Base-by-base conservation (phyloP, 2,329 filamentous ascomycete genomes). In the Monilinia aucupariae region DNA sequence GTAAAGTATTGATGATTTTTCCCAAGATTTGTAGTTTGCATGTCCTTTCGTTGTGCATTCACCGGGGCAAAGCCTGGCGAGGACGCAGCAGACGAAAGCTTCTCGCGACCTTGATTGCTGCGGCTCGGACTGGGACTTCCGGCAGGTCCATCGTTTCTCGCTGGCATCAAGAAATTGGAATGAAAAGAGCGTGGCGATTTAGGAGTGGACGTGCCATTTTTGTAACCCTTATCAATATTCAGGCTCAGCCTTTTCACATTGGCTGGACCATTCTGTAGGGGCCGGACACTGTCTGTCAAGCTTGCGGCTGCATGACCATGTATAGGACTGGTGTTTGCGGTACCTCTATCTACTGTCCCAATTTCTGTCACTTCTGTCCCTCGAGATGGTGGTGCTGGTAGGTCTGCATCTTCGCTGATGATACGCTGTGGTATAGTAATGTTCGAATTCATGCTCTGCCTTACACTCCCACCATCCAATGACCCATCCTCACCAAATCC, bases 1-100 rank as follows among this genome's bases (percentile, higher is more conserved):
- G 90, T 85, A 71, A 97, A 97, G 75, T 96, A 96, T 74, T 97
- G 85, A 76, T 93, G 89, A 70, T 97, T 96, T 68, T 83, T 87
- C 59, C 90, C 86, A 62, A 83, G 72, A 43, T 80, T 75, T 55
- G 72, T 45, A 32, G 64, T 75, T 50, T 50, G 71, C 48, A 54
- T 70, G 47, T 43, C 51, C 64, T 65, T 66, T 70, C 67, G 70
- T 61, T 13, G 72, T 68, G 48, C 73, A 64, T 85, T 81, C n/a
- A 76, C 71, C 2, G 79, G 78, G 48, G 79, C 76, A 58, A 89
- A 80, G 53, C 81, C 82, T 2, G 91, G 91, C 10, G 91, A 90
- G 4, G 90, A 92, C 39, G 87, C 86, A 59, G 84, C 84, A 0
- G 92, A 96, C 7, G 89, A 87, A n/a, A 96, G 80, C 74, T 92